phyloP scores from a whole-genome alignment of 805 yeast species.

The Helenozyma rhizophorensis region DNA sequence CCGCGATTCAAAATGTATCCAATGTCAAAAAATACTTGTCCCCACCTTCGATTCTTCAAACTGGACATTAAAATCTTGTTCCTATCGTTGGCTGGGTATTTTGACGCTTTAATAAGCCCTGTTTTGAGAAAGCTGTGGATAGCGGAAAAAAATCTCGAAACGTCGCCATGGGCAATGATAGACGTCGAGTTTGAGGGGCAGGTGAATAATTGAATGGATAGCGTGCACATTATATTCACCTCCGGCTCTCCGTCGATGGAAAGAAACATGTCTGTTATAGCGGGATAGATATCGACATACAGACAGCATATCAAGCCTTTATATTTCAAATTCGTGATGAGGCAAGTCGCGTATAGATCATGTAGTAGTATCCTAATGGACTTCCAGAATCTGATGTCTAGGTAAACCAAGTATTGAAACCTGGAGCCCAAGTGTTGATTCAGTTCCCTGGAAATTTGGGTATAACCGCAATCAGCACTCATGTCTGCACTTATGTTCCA shows the following conservation, averaged over 20 bases:
- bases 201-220: conserved; percentile 85
- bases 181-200: conserved; percentile 76
- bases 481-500: conserved; percentile 37
- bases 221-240: conserved; percentile 61
- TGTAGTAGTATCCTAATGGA: conserved; percentile 52
- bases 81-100: conserved; percentile 31
- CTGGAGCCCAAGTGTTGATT: conserved; percentile 50
- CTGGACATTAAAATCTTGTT: conserved; percentile 39
- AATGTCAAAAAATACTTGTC: conserved; percentile 74
- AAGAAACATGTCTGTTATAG: conserved; percentile 64
- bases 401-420: conserved; percentile 54
- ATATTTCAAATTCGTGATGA: conserved; percentile 56
- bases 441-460: conserved; percentile 15
- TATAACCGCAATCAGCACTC: conserved; percentile 10
- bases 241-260: conserved; percentile 86
- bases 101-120: conserved; percentile 45
- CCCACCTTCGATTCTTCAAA: conserved; percentile 68
- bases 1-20: conserved; percentile 74
- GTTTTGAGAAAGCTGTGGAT: conserved; percentile 60
- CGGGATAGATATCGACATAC: conserved; percentile 80
- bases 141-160: conserved; percentile 57
- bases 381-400: conserved; percentile 74
- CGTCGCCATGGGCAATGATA: conserved; percentile 60
- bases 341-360: conserved; percentile 58
- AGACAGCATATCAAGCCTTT: conserved; percentile 65